Percentiles rank a stretch among this genome's conserved stretches.
Conservation (phyloP, 2,329 filamentous ascomycete genomes). For the Penicillium sp. region DNA sequence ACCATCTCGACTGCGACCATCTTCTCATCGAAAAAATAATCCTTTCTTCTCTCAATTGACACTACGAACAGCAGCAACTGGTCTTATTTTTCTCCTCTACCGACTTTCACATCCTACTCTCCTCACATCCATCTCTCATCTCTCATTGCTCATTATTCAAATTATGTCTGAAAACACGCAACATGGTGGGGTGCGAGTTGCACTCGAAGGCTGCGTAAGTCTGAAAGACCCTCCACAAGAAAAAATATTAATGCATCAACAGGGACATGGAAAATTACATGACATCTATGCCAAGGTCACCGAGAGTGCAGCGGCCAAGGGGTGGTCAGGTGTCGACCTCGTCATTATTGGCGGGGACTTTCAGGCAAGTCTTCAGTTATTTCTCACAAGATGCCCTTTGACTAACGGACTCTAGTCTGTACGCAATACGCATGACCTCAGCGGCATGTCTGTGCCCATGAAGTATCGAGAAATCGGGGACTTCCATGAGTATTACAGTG, state of each 20-base stretch:
- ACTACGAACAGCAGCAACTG: neutral
- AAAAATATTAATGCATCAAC: conserved; percentile 15
- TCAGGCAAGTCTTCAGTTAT: conserved; percentile 53
- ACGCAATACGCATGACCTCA: conserved; percentile 82
- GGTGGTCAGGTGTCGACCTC: conserved; percentile 79
- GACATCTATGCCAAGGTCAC: conserved; percentile 82
- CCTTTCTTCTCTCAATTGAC: neutral
- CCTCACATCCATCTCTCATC: neutral
- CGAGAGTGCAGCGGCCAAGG: conserved; percentile 63
- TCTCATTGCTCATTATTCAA: too few relatives aligned
- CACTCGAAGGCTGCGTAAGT: conserved; percentile 81
- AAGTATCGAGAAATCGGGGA: conserved; percentile 89
- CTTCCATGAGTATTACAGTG: conserved; percentile 92
- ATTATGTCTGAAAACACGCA: neutral
- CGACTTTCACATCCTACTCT: neutral
- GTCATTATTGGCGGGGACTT: conserved; percentile 97
- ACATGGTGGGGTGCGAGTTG: conserved; percentile 58
- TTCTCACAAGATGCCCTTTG: neutral
- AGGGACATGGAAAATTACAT: conserved; percentile 89
- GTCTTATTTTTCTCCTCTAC: neutral
- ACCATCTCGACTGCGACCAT: neutral
- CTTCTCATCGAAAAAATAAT: neutral
- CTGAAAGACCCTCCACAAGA: neutral
- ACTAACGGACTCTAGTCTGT: conserved; percentile 57
- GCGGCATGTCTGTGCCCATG: conserved; percentile 79